Evolutionary conservation across 345 rosid species (phyloP).

Genomic region (Turritis glabra): DNA sequence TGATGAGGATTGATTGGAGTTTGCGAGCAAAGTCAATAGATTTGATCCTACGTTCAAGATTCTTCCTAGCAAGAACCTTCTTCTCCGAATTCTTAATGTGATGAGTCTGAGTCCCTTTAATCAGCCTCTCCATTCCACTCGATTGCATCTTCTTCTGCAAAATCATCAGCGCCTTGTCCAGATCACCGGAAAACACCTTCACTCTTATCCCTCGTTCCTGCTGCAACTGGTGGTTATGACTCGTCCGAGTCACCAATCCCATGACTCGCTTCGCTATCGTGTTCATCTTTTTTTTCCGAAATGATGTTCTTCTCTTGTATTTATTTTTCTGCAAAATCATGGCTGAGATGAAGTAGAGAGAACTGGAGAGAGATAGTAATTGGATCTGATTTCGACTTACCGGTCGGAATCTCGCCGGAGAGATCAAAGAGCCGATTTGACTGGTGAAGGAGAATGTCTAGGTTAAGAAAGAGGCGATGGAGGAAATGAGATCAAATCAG

Average conservation of each 20-base stretch:
- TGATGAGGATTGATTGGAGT: constrained; percentile 70
- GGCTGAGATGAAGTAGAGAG: neutral
- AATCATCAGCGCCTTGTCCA: constrained; percentile 62
- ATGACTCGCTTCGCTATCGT: constrained; percentile 39
- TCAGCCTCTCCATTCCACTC: constrained; percentile 87
- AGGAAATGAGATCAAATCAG: neutral
- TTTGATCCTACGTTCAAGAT: constrained; percentile 60
- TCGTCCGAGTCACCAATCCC: constrained; percentile 36
- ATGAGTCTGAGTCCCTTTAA: constrained; percentile 59
- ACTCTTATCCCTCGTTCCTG: constrained; percentile 86
- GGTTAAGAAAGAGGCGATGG: constrained; percentile 1
- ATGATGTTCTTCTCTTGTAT: neutral
- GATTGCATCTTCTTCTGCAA: constrained; percentile 85
- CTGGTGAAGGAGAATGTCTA: neutral
- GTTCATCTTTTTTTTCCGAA: constrained; percentile 26
- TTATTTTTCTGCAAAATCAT: constrained; percentile 6
- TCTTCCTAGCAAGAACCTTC: constrained; percentile 82
- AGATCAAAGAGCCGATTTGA: neutral
- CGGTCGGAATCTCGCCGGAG: constrained; percentile 28
- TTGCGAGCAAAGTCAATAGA: constrained; percentile 76
- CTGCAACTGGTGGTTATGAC: constrained; percentile 41
- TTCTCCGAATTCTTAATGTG: constrained; percentile 95
- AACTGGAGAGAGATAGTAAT: neutral
- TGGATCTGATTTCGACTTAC: constrained; percentile 11
- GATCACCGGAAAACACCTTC: constrained; percentile 60